Conservation (phyloP, 2,329 filamentous ascomycete species). For the Aschersonia sp. region DNA sequence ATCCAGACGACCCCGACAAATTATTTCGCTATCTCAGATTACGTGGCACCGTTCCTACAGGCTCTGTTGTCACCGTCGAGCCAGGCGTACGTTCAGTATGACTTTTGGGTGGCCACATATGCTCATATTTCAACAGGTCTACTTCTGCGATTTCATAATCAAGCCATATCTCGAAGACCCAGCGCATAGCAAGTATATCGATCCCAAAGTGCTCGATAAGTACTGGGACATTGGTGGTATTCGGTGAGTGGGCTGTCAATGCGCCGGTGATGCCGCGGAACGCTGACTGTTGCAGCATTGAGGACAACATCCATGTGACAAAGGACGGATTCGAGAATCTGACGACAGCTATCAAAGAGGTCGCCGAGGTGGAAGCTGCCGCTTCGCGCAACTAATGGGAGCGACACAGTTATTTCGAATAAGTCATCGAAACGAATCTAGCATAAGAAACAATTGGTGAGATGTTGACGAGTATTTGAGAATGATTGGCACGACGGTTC, state of each 20-base stretch:
- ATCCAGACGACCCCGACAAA: conserved; percentile 63
- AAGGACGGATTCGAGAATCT: conserved; percentile 55
- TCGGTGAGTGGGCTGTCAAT: conserved; percentile 26
- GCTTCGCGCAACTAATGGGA: neutral
- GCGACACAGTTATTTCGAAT: no score
- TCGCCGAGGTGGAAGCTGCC: conserved; percentile 39
- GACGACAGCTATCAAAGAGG: conserved; percentile 56
- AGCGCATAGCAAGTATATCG: conserved; percentile 61
- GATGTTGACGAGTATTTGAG: no score
- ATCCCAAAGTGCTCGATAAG: conserved; percentile 53
- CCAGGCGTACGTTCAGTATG: conserved; percentile 50
- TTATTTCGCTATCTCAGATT: conserved; percentile 83
- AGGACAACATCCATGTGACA: conserved; percentile 63
- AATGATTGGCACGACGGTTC: no score
- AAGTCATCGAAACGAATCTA: no score
- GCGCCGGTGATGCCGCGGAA: neutral
- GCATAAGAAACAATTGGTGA: no score
- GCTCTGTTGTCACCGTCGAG: conserved; percentile 85
- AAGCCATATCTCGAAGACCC: conserved; percentile 63
- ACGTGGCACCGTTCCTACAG: conserved; percentile 57
- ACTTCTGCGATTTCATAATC: conserved; percentile 85
- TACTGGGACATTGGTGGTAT: conserved; percentile 78
- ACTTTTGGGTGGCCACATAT: conserved; percentile 1
- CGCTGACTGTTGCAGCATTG: conserved; percentile 27
- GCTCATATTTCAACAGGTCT: conserved; percentile 39